Evolutionary conservation across 2,329 filamentous ascomycete species (phyloP).

Genomic region (Diaporthe humulicola): DNA sequence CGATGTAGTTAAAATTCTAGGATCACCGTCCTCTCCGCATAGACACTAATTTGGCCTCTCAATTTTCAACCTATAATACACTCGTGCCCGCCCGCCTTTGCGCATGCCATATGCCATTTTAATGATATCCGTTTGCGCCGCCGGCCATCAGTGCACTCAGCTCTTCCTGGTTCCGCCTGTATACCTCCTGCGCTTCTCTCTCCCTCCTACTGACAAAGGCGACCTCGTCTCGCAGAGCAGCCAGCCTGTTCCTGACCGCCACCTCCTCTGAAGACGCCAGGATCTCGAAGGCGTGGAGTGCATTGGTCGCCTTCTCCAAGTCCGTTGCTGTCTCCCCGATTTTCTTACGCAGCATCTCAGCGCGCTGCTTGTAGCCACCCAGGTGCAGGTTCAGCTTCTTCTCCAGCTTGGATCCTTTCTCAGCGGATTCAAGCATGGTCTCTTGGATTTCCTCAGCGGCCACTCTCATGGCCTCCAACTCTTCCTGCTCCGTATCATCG

Average conservation of each 20-base stretch:
- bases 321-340: conserved; percentile 81
- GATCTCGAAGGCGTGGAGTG: conserved; percentile 80
- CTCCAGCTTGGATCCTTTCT: conserved; percentile 87
- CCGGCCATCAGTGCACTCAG: conserved; percentile 69
- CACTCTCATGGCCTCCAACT: conserved; percentile 72
- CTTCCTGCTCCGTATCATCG: conserved; percentile 80
- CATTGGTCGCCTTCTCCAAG: conserved; percentile 78
- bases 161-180: conserved; percentile 82
- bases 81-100: neutral
- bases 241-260: conserved; percentile 79
- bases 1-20: neutral
- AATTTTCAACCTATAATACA: conserved; percentile 8
- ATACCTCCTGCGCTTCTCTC: conserved; percentile 90
- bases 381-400: conserved; percentile 92
- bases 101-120: conserved; percentile 29
- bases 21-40: neutral
- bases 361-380: conserved; percentile 90
- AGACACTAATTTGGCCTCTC: neutral
- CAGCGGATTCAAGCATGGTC: conserved; percentile 79
- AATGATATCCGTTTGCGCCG: conserved; percentile 55
- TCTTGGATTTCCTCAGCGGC: conserved; percentile 84
- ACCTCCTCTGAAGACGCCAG: conserved; percentile 85
- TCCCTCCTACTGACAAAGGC: conserved; percentile 84
- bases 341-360: conserved; percentile 84
- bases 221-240: conserved; percentile 85